Conservation (phyloP, 129 eudicot species). For the Tagetes erecta region DNA sequence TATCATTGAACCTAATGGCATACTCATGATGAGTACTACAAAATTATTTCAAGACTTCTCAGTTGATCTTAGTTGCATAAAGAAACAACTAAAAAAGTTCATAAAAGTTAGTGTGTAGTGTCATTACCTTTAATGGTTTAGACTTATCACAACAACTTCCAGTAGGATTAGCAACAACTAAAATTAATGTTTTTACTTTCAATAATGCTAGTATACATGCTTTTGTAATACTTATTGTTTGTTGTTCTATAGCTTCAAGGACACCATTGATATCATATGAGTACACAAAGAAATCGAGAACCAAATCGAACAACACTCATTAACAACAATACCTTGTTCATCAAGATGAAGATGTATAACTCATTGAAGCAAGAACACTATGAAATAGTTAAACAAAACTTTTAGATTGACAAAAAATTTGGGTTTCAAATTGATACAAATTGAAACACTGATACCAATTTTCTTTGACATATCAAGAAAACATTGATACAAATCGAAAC, state of each 20-base stretch:
- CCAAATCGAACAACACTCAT: too few relatives aligned
- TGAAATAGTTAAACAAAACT: too few relatives aligned
- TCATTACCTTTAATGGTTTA: constrained; percentile 81
- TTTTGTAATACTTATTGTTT: constrained; percentile 94
- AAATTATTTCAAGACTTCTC: constrained; percentile 1
- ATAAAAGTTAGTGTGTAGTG: neutral
- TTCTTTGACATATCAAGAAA: too few relatives aligned
- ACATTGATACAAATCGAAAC: too few relatives aligned
- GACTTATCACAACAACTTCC: constrained; percentile 96
- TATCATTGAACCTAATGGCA: too few relatives aligned
- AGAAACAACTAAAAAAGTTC: neutral
- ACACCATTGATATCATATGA: constrained; percentile 21
- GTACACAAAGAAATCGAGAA: too few relatives aligned
- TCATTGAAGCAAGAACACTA: too few relatives aligned
- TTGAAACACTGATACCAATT: too few relatives aligned
- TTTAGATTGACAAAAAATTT: too few relatives aligned
- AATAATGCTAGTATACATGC: constrained; percentile 98
- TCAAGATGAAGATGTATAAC: too few relatives aligned
- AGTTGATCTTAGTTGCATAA: neutral
- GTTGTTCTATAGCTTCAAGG: constrained; percentile 95
- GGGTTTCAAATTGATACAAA: too few relatives aligned
- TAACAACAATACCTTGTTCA: too few relatives aligned
- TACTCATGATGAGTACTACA: constrained; percentile 47
- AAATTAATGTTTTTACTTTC: constrained; percentile 88
- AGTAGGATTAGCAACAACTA: constrained; percentile 96